Evolutionary conservation across 2,329 filamentous ascomycete genomes (phyloP).

Genomic region (Fusarium sambucinum): DNA sequence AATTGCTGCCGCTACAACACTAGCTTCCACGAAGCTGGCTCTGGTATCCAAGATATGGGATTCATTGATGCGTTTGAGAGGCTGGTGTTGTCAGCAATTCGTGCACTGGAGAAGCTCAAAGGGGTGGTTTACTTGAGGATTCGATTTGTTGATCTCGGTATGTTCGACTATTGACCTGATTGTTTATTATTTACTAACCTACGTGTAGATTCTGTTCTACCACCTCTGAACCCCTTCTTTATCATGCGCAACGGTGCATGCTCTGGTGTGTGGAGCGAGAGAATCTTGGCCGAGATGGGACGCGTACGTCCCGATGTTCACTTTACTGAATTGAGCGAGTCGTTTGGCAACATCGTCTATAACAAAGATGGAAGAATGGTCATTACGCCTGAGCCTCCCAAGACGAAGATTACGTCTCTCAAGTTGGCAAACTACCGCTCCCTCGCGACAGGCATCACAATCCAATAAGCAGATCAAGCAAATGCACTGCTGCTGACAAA

Average conservation of each 20-base stretch:
- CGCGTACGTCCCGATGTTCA: slow-evolving; percentile 67
- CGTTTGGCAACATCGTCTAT: slow-evolving; percentile 70
- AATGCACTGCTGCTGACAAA: not conserved
- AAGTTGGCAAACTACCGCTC: slow-evolving; percentile 70
- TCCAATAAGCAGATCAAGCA: slow-evolving; percentile 46
- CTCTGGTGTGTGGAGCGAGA: slow-evolving; percentile 78
- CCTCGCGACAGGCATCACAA: slow-evolving; percentile 56
- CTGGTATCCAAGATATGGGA: slow-evolving; percentile 76
- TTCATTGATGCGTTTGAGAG: slow-evolving; percentile 80
- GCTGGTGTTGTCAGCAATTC: slow-evolving; percentile 73
- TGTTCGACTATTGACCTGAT: slow-evolving; percentile 39
- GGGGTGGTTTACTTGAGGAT: slow-evolving; percentile 75
- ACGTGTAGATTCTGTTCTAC: slow-evolving; percentile 72
- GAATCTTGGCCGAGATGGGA: slow-evolving; percentile 71
- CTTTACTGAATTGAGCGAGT: slow-evolving; percentile 73
- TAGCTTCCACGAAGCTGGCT: slow-evolving; percentile 72
- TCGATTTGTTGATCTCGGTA: slow-evolving; percentile 79
- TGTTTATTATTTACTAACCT: slow-evolving; percentile 34
- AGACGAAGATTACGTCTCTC: slow-evolving; percentile 65
- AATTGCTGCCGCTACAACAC: slow-evolving; percentile 74
- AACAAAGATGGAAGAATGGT: slow-evolving; percentile 71
- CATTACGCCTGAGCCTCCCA: slow-evolving; percentile 67
- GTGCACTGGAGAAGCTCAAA: slow-evolving; percentile 68
- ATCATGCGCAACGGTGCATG: slow-evolving; percentile 70
- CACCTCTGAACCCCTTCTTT: slow-evolving; percentile 80